phyloP scores from a whole-genome alignment of 352 stramenopile species.

The Phytopythium litorale region DNA sequence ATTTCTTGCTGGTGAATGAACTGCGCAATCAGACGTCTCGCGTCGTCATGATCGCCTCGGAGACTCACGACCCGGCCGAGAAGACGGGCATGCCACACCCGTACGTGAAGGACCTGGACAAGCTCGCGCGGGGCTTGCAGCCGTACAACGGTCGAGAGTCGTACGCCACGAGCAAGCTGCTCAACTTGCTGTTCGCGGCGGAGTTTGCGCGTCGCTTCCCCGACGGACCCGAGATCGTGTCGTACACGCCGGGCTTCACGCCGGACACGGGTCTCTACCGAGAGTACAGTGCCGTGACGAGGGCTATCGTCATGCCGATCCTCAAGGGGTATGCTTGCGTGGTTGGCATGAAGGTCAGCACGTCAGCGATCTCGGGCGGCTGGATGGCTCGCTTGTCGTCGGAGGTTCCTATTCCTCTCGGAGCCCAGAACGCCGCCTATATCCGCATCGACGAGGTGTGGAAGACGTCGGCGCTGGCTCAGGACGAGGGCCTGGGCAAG shows the following conservation, averaged over 20 bases:
- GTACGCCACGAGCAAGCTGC: constrained; percentile 41
- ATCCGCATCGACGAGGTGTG: constrained; percentile 31
- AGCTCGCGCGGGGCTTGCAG: constrained; percentile 22
- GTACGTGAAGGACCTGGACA: constrained; percentile 28
- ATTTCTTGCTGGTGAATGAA: constrained; percentile 8
- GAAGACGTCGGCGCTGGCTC: constrained; percentile 25
- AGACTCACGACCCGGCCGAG: constrained; percentile 17
- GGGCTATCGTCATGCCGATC: constrained; percentile 24
- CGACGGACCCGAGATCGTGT: constrained; percentile 12
- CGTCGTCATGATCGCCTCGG: constrained; percentile 29
- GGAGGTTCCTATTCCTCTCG: constrained; percentile 20
- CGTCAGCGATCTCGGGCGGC: constrained; percentile 21
- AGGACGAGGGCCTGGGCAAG: constrained; percentile 19
- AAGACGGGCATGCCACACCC: constrained; percentile 8
- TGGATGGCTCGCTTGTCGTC: constrained; percentile 29
- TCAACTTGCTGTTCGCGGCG: constrained; percentile 40
- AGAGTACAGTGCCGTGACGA: constrained; percentile 23
- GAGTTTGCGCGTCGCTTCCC: constrained; percentile 28
- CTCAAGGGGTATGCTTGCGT: constrained; percentile 21
- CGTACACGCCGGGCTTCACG: constrained; percentile 36
- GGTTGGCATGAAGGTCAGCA: constrained; percentile 20
- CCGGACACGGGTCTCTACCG: constrained; percentile 36
- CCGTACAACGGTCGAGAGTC: constrained; percentile 12
- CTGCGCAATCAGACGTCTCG: constrained; percentile 14
- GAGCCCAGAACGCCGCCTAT: constrained; percentile 26